Base-by-base conservation (phyloP, 176 grass and related monocot species). In the Puccinellia tenuiflora region DNA sequence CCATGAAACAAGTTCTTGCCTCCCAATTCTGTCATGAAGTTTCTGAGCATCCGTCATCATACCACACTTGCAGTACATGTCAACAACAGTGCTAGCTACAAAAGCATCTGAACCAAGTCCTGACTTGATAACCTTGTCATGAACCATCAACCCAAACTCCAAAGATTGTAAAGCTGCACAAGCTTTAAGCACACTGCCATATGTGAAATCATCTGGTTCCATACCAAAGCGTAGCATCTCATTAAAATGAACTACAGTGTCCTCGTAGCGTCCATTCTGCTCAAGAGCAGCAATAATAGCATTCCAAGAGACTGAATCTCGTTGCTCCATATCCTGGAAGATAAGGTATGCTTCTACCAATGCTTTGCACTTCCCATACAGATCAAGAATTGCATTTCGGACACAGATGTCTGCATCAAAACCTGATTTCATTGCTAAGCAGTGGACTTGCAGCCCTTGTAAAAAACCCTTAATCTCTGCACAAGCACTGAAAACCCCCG, bases 341-440 rank as follows among this genome's bases (percentile, higher is more conserved):
- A 92, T 76, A 90, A 50, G 47, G 72, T 42, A 87, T 7, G 88
- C 91, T 47, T 97, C 90, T 34, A 26, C 14, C 33, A 94, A 87
- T 80, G 75, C 85, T 84, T 92, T 94, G 84, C 94, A 97, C 75
- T 97, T 97, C 20, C 94, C 94, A 85, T 97, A 97, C 78, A 97
- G 89, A 90, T 92, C 92, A 46, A 97, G 83, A 80, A 94, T 43
- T 43, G 92, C 90, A 87, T 94, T 97, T 65, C 7, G 48, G 34
- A 97, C 90, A 69, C 90, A 97, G 78, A 92, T 74, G 28, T 88
- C 82, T 18, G 50, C 80, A 67, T 59, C 46, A 85, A 91, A 92
- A 43, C 90, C 88, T 66, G 88, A 91, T 84, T 97, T 97, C 57
- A 90, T 48, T 22, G 76, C 68, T 76, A 97, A 73, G 57, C 87